Base-by-base conservation (phyloP, 257 asterid genomes). In the Nicotiana benthamiana region DNA sequence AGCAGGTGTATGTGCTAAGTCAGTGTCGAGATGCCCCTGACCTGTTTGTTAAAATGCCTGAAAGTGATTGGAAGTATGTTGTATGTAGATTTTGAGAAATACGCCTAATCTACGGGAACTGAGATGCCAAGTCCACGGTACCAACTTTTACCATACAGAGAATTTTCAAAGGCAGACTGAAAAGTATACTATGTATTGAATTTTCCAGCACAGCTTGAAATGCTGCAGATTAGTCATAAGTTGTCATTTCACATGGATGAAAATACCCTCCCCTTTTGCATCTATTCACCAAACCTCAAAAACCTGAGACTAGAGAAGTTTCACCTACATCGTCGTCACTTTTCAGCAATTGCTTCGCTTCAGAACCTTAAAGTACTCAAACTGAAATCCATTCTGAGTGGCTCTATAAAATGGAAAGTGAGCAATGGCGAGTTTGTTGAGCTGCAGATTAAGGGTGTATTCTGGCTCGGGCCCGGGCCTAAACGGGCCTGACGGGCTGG, bases 301-400 rank as follows among this genome's bases (percentile, higher is more conserved):
- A 75, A 74, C 28, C 32, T 83, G 12, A 80, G 62, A 1, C 67
- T 82, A 16, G 27, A 34, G 3, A 27, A 34, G 28, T 51, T 75
- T 28, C 1, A 9, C 24, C 62, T 68, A 28, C 59, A 53, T 5
- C 52, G 46, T 63, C 36, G 5, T 4, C 32, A 46, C 5, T 67
- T 78, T 7, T 83, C 85, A 18, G 53, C 11, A 4, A 83, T 83
- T 10, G 80, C 76, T 17, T 9, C 4, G 6, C 80, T 83, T 32
- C 82, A 67, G 0, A 43, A 68, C 12, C 75, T 79, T 43, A 80
- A 78, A 62, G 85, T 78, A 48, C 82, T 82, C 40, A 82, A 78
- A 46, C 60, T 67, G 16, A 34, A 34, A 34, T 34, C 5, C 40
- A 34, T 5, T 34, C 40, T 34, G 26, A 20, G 4, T 7, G 18